phyloP scores from a whole-genome alignment of 2,329 filamentous ascomycete species.

The Lecanicillium sp. region DNA sequence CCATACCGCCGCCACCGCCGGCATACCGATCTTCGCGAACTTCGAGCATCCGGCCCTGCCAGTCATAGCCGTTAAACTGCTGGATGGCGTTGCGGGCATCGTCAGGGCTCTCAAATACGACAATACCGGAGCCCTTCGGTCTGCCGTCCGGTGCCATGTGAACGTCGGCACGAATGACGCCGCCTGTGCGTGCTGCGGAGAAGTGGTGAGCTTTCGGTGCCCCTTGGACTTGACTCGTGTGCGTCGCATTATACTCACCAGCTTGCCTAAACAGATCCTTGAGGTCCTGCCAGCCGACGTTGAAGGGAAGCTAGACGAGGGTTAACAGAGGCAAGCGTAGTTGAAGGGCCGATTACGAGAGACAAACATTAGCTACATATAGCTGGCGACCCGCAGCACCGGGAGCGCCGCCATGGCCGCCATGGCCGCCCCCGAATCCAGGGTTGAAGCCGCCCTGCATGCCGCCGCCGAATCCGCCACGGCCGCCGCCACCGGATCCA shows the following conservation, averaged over 20 bases:
- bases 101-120: conserved; percentile 90
- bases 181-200: conserved; percentile 50
- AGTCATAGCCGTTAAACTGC: conserved; percentile 98
- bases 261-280: conserved; percentile 98
- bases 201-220: background rate
- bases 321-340: too few relatives aligned
- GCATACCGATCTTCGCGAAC: conserved; percentile 96
- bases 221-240: conserved; percentile 4
- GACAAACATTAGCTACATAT: conserved; percentile 95
- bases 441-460: conserved; percentile 48
- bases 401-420: conserved; percentile 39
- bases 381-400: conserved; percentile 76
- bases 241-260: conserved; percentile 55
- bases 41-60: conserved; percentile 89
- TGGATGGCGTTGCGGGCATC: conserved; percentile 94
- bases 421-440: conserved; percentile 43
- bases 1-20: conserved; percentile 48
- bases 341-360: too few relatives aligned
- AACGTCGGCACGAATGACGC: conserved; percentile 90
- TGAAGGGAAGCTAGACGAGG: conserved; percentile 77
- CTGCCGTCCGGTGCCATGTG: conserved; percentile 86
- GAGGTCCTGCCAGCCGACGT: conserved; percentile 96
- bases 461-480: conserved; percentile 46
- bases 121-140: conserved; percentile 93
- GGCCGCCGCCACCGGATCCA: conserved; percentile 58